Percentiles rank a stretch among this genome's conserved stretches.
Conservation (phyloP, 805 yeast species). For the Candida glaebosa region DNA sequence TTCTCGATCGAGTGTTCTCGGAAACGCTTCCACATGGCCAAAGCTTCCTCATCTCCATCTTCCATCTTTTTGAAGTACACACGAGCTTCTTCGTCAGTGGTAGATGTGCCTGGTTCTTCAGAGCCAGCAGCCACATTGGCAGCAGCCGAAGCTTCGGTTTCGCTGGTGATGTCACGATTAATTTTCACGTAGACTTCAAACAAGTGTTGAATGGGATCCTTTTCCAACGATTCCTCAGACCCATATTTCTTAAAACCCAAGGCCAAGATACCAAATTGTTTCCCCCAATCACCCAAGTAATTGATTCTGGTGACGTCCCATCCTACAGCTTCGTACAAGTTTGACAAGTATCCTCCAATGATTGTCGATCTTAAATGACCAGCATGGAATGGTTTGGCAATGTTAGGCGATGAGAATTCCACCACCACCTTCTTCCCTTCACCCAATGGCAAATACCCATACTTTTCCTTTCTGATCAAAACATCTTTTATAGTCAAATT, state of each 20-base stretch:
- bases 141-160: conserved; percentile 46
- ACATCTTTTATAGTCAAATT: conserved; percentile 68
- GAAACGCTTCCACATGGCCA: conserved; percentile 78
- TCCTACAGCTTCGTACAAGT: conserved; percentile 85
- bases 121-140: conserved; percentile 5
- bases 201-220: conserved; percentile 89
- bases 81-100: conserved; percentile 80
- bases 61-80: conserved; percentile 88
- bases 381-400: conserved; percentile 99
- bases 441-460: conserved; percentile 77
- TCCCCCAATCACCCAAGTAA: conserved; percentile 99
- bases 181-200: conserved; percentile 90
- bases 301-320: conserved; percentile 92
- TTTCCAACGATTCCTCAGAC: conserved; percentile 59
- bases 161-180: conserved; percentile 69
- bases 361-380: conserved; percentile 98
- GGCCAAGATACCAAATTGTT: conserved; percentile 95
- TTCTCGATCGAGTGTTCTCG: conserved; percentile 86
- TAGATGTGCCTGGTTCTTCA: conserved; percentile 11
- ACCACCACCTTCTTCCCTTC: conserved; percentile 69
- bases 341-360: conserved; percentile 92
- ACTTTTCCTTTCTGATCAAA: conserved; percentile 55
- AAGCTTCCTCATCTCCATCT: conserved; percentile 81
- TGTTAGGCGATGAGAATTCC: conserved; percentile 96
- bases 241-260: conserved; percentile 90